Evolutionary conservation across 2,329 filamentous ascomycete species (phyloP), one percentile per base, ranked within the genome.

Genomic region (Clarireedia hainanense): DNA sequence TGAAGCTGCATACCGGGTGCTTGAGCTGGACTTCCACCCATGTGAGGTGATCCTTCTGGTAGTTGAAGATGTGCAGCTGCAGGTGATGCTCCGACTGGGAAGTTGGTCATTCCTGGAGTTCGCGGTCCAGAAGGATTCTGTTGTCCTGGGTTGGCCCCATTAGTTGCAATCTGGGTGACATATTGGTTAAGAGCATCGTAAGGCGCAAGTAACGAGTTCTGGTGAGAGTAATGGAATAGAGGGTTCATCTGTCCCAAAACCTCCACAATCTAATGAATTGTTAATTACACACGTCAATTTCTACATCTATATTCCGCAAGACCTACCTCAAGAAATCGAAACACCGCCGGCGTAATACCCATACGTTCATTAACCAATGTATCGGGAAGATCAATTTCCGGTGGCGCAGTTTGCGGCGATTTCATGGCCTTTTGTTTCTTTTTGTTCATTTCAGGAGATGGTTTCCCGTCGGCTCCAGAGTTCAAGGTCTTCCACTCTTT

Each of bases 211-310:
- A 72, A 72, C 2, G 79, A 74, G 61, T 86, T 77, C 14, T 70
- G 65, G 59, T 84, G 79, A 47, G 75, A 81, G 62, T 76, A 85
- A 50, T 68, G 70, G 67, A 87, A 85, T 4, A 87, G 70, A 2
- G 81, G 80, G 62, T 78, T 82, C 82, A 85, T 85, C 65, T 84
- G 80, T 57, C 80, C 80, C 73, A 86, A 80, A 42, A 86, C 81
- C 67, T 86, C 83, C 55, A 80, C 80, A 66, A 85, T 78, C 80
- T 55, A 43, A 10, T 84, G 65, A n/a, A 42, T 24, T 49, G 26
- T 55, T 50, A 55, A 34, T 60, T 47, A 5, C 27, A n/a, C 20
- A 20, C 48, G 60, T 45, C 42, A 46, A 51, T 30, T 30, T 30
- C 27, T 10, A 9, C 27, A 30, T 30, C 27, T 30, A 10, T 10